These are phyloP conservation scores for Piper betle DNA, from an alignment of 164 flowering plant species.

Conservation along the genomic window DNA sequence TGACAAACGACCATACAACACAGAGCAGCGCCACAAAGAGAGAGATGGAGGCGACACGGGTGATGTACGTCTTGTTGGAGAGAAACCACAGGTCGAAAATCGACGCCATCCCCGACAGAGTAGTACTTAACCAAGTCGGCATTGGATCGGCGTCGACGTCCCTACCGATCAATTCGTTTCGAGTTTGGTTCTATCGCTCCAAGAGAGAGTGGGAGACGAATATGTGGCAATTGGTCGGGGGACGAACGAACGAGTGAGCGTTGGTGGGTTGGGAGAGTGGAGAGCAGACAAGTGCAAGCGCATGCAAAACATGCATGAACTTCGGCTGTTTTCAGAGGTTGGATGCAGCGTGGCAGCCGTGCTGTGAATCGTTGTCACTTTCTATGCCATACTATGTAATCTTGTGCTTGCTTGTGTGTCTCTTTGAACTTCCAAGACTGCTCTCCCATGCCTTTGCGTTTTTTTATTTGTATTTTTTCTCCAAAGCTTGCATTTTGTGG, in stretches of 20 bases:
- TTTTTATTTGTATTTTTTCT: too few relatives aligned
- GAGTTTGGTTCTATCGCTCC: neutral
- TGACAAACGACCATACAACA: conserved; percentile 51
- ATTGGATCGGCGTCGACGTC: neutral
- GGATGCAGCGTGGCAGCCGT: too few relatives aligned
- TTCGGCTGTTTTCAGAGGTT: neutral
- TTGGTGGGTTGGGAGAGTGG: neutral
- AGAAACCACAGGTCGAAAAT: neutral
- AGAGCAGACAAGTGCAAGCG: neutral
- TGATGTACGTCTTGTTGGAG: conserved; percentile 12
- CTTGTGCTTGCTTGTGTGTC: too few relatives aligned
- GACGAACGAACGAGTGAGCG: neutral
- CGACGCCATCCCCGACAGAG: conserved; percentile 14
- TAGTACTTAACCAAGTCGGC: conserved; percentile 12
- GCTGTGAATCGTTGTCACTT: too few relatives aligned
- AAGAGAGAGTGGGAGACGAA: neutral
- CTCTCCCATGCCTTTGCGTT: too few relatives aligned
- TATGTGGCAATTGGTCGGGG: neutral
- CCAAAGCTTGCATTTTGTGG: too few relatives aligned
- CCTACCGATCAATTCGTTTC: neutral
- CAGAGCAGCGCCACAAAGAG: conserved; percentile 51
- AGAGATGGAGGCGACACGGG: conserved; percentile 38
- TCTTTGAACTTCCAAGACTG: too few relatives aligned
- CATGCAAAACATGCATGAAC: neutral
- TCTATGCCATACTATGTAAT: too few relatives aligned